Evolutionary conservation across 192 early-diverging fungal genomes (phyloP), one percentile per base, ranked within the genome.

Genomic region (Podila minutissima): DNA sequence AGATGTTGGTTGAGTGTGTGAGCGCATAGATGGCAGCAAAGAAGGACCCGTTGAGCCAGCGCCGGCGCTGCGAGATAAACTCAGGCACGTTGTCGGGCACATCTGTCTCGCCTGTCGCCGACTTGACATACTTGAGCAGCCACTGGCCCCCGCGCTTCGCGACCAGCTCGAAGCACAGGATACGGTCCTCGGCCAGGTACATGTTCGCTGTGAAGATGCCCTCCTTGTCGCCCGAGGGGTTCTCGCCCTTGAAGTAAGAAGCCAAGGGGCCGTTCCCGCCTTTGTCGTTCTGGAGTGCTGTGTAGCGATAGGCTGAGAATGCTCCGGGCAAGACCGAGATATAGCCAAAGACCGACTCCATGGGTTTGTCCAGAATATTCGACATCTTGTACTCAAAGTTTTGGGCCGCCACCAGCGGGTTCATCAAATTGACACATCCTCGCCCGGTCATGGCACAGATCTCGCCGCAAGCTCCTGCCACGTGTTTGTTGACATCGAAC

Each of bases 311-410:
- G 5, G 94, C 94, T 19, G 91, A 92, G 58, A 95, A 95, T 3
- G 93, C 93, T 74, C 94, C 93, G 10, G 97, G 97, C 8, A 98
- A 87, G 62, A 97, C 97, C 0, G 95, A 94, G 64, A 98, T 98
- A 85, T 96, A 96, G 33, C 97, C 97, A 88, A 96, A 97, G 20
- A 96, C 91, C 20, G 94, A 95, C 74, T 95, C 94, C 55, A 94
- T 85, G 32, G 93, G 91, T 66, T 94, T 94, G 71, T 94, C 92
- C n/a, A 94, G 77, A 65, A 93, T 93, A 71, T 88, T 89, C 4
- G 88, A 86, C 85, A 87, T 88, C 65, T 93, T 93, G 87, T 92
- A 94, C 74, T 95, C 94, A 84, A 94, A 95, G 73, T 95, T 93
- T 67, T 95, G 94, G 4, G 93, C 85, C 2, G 92, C 93, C 32